Evolutionary conservation across 257 asterid species (phyloP).

Genomic region (Catharanthus roseus): DNA sequence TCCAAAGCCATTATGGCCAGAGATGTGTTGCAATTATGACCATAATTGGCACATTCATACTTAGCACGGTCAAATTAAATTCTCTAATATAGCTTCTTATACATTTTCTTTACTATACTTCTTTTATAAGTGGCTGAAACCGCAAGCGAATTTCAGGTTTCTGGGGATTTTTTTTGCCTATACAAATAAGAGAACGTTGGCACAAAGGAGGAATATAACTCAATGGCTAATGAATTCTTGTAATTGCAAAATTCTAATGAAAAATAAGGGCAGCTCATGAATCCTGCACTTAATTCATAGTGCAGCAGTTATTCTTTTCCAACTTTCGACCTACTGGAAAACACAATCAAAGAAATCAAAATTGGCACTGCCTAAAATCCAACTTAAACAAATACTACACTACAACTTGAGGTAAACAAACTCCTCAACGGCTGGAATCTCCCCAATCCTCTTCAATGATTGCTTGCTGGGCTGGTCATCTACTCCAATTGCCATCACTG

Average conservation of each 20-base stretch:
- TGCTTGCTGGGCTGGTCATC: constrained; percentile 85
- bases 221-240: neutral
- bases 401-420: constrained; percentile 73
- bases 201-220: neutral
- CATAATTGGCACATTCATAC: too few species aligned
- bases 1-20: too few species aligned
- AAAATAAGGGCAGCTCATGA: constrained; percentile 9
- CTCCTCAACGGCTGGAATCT: constrained; percentile 73
- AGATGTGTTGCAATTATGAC: too few species aligned
- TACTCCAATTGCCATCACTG: constrained; percentile 93
- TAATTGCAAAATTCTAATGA: constrained; percentile 1
- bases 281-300: constrained; percentile 7
- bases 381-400: neutral
- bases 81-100: too few species aligned
- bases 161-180: too few species aligned
- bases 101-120: too few species aligned
- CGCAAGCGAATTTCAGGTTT: too few species aligned
- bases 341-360: constrained; percentile 26
- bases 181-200: too few species aligned
- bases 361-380: constrained; percentile 15
- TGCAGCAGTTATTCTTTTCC: constrained; percentile 19
- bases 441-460: constrained; percentile 76
- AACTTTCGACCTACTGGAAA: constrained; percentile 12
- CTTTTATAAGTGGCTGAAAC: too few species aligned
- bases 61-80: too few species aligned